Evolutionary conservation across 106 monocot genomes (phyloP).

Genomic region (Dendrobium chrysotoxum): DNA sequence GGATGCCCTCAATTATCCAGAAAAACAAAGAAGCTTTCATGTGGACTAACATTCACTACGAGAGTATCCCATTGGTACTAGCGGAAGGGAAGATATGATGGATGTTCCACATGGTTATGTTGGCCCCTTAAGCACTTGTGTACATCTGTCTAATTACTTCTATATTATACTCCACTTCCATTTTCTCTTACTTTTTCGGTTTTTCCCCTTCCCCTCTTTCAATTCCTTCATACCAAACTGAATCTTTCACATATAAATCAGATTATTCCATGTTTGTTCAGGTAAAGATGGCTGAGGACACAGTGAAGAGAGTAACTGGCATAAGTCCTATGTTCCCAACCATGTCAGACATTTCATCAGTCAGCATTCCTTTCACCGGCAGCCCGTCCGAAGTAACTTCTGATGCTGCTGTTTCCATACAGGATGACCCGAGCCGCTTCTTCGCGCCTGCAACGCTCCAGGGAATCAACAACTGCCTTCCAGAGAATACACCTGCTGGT

Average conservation of each 20-base stretch:
- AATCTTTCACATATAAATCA: not conserved
- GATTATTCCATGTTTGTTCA: constrained; percentile 17
- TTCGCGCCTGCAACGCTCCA: constrained; percentile 18
- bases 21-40: too few relatives aligned
- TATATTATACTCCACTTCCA: not conserved
- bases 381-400: constrained; percentile 11
- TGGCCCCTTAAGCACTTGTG: too few relatives aligned
- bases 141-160: not conserved
- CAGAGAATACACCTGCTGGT: constrained; percentile 1
- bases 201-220: not conserved
- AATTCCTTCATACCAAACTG: not conserved
- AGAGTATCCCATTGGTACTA: too few relatives aligned
- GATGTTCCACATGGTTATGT: too few relatives aligned
- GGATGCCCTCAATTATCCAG: too few relatives aligned
- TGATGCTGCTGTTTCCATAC: constrained; percentile 20
- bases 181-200: not conserved
- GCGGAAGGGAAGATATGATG: too few relatives aligned
- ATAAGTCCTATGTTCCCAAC: constrained; percentile 20
- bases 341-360: constrained; percentile 28
- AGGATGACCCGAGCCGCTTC: constrained; percentile 36
- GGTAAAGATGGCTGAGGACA: constrained; percentile 81
- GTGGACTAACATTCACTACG: too few relatives aligned
- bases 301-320: constrained; percentile 67
- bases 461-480: constrained; percentile 10
- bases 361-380: constrained; percentile 26